phyloP scores from a whole-genome alignment of 345 rosid genomes.

The Lepidium sativum region DNA sequence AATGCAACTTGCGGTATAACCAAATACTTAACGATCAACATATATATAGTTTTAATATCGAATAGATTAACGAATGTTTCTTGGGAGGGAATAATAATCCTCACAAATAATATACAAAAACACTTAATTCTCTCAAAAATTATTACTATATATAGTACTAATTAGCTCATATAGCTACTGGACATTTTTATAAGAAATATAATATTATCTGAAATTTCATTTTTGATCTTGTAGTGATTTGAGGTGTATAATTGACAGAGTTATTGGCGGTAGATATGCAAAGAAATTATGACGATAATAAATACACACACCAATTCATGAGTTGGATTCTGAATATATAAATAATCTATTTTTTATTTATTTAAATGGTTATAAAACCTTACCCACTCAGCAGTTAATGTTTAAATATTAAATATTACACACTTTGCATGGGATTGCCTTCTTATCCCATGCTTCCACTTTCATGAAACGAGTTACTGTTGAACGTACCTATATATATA shows the following conservation, averaged over 20 bases:
- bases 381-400: slow-evolving; percentile 18
- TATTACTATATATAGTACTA: background rate
- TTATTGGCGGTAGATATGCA: slow-evolving; percentile 14
- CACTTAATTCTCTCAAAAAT: background rate
- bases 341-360: background rate
- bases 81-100: background rate
- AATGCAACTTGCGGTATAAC: too few species aligned
- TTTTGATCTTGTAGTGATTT: background rate
- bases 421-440: slow-evolving; percentile 11
- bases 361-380: background rate
- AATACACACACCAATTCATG: slow-evolving; percentile 22
- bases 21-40: background rate
- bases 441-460: background rate
- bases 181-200: background rate
- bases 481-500: background rate
- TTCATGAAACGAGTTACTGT: slow-evolving; percentile 11
- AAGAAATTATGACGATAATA: background rate
- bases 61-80: background rate
- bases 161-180: background rate
- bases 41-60: background rate
- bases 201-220: background rate
- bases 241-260: slow-evolving; percentile 4
- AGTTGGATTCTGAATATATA: slow-evolving; percentile 18
- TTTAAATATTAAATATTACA: background rate
- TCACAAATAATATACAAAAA: background rate